Evolutionary conservation across 208 protist species (phyloP), one percentile per base, ranked within the genome.

Genomic region (Trypanosoma theileri): DNA sequence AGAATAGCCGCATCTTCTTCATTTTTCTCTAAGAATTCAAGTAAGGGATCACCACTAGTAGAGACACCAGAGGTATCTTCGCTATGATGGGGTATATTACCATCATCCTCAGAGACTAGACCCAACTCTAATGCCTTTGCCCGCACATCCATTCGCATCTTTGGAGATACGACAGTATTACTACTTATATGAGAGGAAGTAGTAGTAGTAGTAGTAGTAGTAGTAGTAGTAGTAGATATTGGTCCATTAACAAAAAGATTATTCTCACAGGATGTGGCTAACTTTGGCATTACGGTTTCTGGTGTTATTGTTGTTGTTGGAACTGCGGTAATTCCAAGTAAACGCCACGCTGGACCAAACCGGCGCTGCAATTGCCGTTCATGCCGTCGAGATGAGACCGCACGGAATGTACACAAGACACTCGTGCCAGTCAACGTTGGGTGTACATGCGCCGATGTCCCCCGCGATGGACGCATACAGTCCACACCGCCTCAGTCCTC

Each of bases 1-100:
- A 95, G 45, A n/a, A 85, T 45, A 19, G 77, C 86, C 1, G 79
- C 86, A 19, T 95, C 86, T 31, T 92, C 86, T 12, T 88, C 79
- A 66, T 92, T 79, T 17, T 69, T 65, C 46, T 89, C 80, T 0
- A 95, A 68, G 71, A 92, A 92, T 3, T 79, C 75, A 0, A 91
- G 52, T 19, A 95, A 58, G 0, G 86, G 80, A 58, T 95, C 72
- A 12, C 46, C 57, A 3, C 4, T 28, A 6, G 58, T 13, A 0
- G 66, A 63, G 4, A 7, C n/a, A 1, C 28, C 28, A 35, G 28
- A 35, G 6, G 12, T 35, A 14, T 62, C 42, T 10, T 28, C 21
- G 3, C 11, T 48, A 48, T 48, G 2, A 61, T 31, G 44, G 35
- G 50, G 2, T 16, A 50, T 21, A 24, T 63, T 44, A 65, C 10